Conservation (phyloP, 202 grass and related monocot genomes). For the Schoenoplectus tabernaemontani region DNA sequence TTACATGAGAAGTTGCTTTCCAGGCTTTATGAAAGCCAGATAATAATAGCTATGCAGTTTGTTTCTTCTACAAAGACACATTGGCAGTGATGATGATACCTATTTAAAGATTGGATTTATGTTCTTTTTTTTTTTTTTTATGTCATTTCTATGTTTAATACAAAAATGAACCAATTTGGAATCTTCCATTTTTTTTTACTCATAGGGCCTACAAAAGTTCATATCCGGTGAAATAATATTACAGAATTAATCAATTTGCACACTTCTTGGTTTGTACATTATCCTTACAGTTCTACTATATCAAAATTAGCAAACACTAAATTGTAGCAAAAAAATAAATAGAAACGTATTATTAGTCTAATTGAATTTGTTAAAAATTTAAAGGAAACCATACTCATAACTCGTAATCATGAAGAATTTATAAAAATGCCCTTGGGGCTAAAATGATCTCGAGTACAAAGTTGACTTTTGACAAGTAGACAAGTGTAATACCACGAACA, state of each 20-base stretch:
- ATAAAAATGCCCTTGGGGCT: background rate
- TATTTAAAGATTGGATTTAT: background rate
- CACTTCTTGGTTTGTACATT: background rate
- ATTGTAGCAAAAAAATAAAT: background rate
- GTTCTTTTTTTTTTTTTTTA: background rate
- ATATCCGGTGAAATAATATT: background rate
- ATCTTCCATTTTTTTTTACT: background rate
- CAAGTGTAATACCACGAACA: background rate
- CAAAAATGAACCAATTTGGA: background rate
- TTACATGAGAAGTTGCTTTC: conserved; percentile 15
- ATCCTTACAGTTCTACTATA: background rate
- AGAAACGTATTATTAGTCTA: background rate
- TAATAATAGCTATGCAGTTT: conserved; percentile 6
- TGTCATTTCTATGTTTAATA: background rate
- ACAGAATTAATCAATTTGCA: background rate
- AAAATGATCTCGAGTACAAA: too few relatives aligned
- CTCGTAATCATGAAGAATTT: background rate
- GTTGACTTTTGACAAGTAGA: background rate
- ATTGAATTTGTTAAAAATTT: background rate
- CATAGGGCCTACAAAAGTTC: background rate
- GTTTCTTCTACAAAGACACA: conserved; percentile 17
- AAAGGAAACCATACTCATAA: background rate
- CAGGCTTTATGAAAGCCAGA: background rate
- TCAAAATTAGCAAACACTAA: background rate
- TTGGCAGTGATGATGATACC: background rate